These are phyloP conservation scores for Aspergillus flavus DNA, from an alignment of 2,329 filamentous ascomycete species.

Conservation along the genomic window DNA sequence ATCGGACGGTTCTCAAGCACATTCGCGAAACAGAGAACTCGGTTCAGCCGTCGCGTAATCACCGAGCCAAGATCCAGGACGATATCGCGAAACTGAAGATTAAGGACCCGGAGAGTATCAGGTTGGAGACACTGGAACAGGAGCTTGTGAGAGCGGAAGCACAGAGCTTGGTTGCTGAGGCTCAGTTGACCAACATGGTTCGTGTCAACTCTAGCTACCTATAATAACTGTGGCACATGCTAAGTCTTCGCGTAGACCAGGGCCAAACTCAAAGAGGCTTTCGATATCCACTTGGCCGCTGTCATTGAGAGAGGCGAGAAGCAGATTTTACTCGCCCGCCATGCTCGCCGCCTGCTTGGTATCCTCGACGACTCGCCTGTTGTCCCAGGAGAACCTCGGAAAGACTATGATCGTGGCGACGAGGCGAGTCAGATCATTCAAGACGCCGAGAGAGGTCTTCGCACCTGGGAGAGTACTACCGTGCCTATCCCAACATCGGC, in stretches of 20 bases:
- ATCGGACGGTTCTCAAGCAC: slow-evolving; percentile 78
- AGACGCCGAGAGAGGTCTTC: slow-evolving; percentile 86
- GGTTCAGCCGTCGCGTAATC: slow-evolving; percentile 87
- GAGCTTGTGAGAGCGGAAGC: slow-evolving; percentile 95
- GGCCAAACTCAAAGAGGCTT: slow-evolving; percentile 94
- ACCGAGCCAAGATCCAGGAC: slow-evolving; percentile 84
- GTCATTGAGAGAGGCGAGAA: slow-evolving; percentile 97
- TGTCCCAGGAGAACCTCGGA: slow-evolving; percentile 77
- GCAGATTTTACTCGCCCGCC: slow-evolving; percentile 89
- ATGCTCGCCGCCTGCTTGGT: slow-evolving; percentile 81
- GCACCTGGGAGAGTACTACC: slow-evolving; percentile 66
- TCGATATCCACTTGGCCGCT: slow-evolving; percentile 82
- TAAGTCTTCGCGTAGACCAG: slow-evolving; percentile 65
- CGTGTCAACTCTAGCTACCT: slow-evolving; percentile 36
- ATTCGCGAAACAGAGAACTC: slow-evolving; percentile 95
- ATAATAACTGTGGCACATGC: not conserved
- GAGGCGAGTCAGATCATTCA: slow-evolving; percentile 84
- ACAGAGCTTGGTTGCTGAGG: slow-evolving; percentile 93
- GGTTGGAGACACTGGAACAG: slow-evolving; percentile 84
- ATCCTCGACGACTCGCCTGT: slow-evolving; percentile 88
- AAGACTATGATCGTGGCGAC: slow-evolving; percentile 65
- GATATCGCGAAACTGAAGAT: slow-evolving; percentile 90
- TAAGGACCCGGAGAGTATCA: slow-evolving; percentile 85
- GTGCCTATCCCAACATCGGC: slow-evolving; percentile 57
- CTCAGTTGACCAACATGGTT: slow-evolving; percentile 92